Evolutionary conservation across 2,329 filamentous ascomycete species (phyloP).

Genomic region (Chrysoporthe austroafricana): DNA sequence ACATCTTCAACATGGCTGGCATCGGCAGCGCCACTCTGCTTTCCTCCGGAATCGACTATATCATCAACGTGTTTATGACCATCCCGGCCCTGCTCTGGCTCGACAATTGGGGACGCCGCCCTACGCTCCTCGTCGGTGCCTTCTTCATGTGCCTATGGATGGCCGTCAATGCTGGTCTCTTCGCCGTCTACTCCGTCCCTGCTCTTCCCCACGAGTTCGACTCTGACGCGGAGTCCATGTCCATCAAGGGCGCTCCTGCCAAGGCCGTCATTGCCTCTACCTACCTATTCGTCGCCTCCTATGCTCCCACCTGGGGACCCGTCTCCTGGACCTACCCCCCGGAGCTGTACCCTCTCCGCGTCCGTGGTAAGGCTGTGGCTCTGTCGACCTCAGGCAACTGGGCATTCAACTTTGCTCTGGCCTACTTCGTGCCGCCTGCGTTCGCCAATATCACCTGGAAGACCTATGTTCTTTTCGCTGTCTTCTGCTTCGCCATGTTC

Average conservation of each 20-base stretch:
- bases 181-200: slow-evolving; percentile 46
- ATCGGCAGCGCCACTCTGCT: slow-evolving; percentile 63
- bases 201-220: slow-evolving; percentile 42
- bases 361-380: slow-evolving; percentile 42
- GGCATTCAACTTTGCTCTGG: slow-evolving; percentile 47
- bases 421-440: slow-evolving; percentile 43
- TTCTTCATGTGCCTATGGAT: slow-evolving; percentile 62
- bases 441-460: slow-evolving; percentile 45
- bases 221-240: slow-evolving; percentile 49
- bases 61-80: slow-evolving; percentile 82
- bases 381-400: slow-evolving; percentile 42
- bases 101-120: slow-evolving; percentile 75
- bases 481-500: slow-evolving; percentile 40
- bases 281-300: slow-evolving; percentile 64
- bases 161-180: slow-evolving; percentile 50
- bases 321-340: slow-evolving; percentile 51
- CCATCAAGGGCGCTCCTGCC: slow-evolving; percentile 51
- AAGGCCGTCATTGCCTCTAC: slow-evolving; percentile 67
- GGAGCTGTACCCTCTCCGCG: slow-evolving; percentile 51
- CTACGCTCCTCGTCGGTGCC: slow-evolving; percentile 67
- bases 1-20: slow-evolving; percentile 74
- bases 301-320: slow-evolving; percentile 49
- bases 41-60: slow-evolving; percentile 71
- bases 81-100: slow-evolving; percentile 75
- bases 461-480: slow-evolving; percentile 41